Percentiles rank a stretch among this genome's conserved stretches.
These are phyloP conservation scores for Hypoxylon sp. DNA, from an alignment of 2,329 filamentous ascomycete species.

Conservation along the genomic window DNA sequence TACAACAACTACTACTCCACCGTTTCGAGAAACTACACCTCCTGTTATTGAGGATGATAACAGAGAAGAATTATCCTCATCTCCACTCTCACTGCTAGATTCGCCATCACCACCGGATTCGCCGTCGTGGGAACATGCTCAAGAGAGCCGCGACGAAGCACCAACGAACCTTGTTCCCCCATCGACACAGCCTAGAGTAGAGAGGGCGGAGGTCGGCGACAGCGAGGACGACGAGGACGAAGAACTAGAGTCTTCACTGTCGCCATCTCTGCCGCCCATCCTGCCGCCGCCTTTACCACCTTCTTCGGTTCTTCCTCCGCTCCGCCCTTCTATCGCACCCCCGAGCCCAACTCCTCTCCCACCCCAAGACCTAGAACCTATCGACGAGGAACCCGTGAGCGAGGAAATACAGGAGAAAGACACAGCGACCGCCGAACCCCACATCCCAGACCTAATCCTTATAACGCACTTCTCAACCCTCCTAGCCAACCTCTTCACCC, in stretches of 20 bases:
- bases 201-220: conserved; percentile 51
- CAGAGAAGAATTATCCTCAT: conserved; percentile 14
- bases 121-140: neutral
- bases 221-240: conserved; percentile 57
- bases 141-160: neutral
- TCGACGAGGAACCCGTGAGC: neutral
- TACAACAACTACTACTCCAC: neutral
- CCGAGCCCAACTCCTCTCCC: neutral
- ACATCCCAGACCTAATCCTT: conserved; percentile 61
- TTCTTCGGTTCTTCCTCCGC: conserved; percentile 4
- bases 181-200: conserved; percentile 15
- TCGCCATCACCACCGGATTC: neutral
- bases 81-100: conserved; percentile 1
- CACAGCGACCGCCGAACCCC: neutral
- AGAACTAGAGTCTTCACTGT: conserved; percentile 37
- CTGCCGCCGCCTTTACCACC: neutral
- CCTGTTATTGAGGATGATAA: neutral
- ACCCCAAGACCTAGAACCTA: conserved; percentile 1
- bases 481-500: conserved; percentile 64
- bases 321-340: conserved; percentile 14
- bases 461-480: conserved; percentile 67
- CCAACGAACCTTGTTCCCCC: conserved; percentile 1
- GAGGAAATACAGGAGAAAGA: neutral
- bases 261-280: conserved; percentile 8
- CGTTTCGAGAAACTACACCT: neutral